Evolutionary conservation across 371 early-diverging fungal genomes (phyloP), one percentile per base, ranked within the genome.

Genomic region (Phascolomyces articulosus): DNA sequence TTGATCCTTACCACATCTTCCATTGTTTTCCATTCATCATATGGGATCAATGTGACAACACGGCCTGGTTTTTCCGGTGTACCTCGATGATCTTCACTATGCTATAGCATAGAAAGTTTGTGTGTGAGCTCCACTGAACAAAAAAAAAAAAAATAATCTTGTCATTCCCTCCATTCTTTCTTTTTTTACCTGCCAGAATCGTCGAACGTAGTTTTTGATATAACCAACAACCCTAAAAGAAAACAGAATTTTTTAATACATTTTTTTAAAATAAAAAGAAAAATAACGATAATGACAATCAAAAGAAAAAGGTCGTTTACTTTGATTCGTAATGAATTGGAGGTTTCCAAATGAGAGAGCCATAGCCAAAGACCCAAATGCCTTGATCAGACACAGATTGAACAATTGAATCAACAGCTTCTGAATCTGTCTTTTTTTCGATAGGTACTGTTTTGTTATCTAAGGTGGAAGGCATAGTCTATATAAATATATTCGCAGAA

Each of bases 301-400:
- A 63, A 65, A 31, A 13, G 3, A 47, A 41, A 21, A 20, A 31
- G 18, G 16, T 44, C 44, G 26, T 47, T 69, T 72, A 81, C 82
- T 69, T 79, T 57, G 73, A 60, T 54, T 86, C 85, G 58, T 87
- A 86, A 55, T 85, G 77, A 62, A 81, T 78, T 3, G 83, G 84
- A 27, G 83, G 85, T 84, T 93, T 93, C 94, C 95, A 95, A 65
- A 95, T 90, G 24, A 95, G 80, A 11, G 90, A 90, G 40, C 96
- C 96, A 74, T 95, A 95, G n/a, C 95, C 96, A 74, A 95, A 95
- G 0, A 92, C 86, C 93, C 93, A 93, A 68, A 93, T 78, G 10
- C 78, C 62, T 44, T 66, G 55, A 47, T 61, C 57, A n/a, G 55
- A 23, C 21, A 55, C 49, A 40, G 59, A 27, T 18, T 59, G 40